Conservation (phyloP, 75 land plant genomes). For the Cupressus sempervirens region DNA sequence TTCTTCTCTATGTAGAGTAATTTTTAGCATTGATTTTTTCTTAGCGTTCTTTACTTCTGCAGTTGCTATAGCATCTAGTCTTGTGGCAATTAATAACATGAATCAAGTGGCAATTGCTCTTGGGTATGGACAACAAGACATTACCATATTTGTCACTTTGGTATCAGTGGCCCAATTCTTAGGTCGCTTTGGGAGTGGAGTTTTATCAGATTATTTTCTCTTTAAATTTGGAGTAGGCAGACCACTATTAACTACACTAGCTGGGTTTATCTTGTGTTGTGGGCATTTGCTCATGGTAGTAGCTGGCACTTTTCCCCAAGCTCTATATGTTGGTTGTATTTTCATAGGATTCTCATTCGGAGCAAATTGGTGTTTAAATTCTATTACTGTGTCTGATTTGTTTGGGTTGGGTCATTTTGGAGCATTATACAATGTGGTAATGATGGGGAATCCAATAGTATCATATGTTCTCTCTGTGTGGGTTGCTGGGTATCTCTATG, state of each 20-base stretch:
- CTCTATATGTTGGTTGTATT: conserved; percentile 20
- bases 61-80: background rate
- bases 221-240: conserved; percentile 9
- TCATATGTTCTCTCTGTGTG: conserved; percentile 23
- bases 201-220: conserved; percentile 15
- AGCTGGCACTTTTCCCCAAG: background rate
- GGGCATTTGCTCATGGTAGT: conserved; percentile 17
- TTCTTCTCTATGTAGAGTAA: conserved; percentile 1
- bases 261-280: background rate
- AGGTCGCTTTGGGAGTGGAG: conserved; percentile 26
- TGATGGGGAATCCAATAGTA: conserved; percentile 31
- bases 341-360: conserved; percentile 26
- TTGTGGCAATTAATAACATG: background rate
- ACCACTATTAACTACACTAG: conserved; percentile 16
- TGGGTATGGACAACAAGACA: conserved; percentile 9
- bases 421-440: conserved; percentile 23
- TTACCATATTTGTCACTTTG: conserved; percentile 24
- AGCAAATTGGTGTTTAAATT: conserved; percentile 26
- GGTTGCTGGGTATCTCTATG: conserved; percentile 30
- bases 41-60: background rate
- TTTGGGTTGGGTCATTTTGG: conserved; percentile 32
- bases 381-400: conserved; percentile 30
- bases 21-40: background rate
- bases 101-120: conserved; percentile 6
- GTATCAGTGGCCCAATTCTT: conserved; percentile 27